Evolutionary conservation across 2,329 filamentous ascomycete genomes (phyloP), one percentile per base, ranked within the genome.

Genomic region (Aspergillus sp.): DNA sequence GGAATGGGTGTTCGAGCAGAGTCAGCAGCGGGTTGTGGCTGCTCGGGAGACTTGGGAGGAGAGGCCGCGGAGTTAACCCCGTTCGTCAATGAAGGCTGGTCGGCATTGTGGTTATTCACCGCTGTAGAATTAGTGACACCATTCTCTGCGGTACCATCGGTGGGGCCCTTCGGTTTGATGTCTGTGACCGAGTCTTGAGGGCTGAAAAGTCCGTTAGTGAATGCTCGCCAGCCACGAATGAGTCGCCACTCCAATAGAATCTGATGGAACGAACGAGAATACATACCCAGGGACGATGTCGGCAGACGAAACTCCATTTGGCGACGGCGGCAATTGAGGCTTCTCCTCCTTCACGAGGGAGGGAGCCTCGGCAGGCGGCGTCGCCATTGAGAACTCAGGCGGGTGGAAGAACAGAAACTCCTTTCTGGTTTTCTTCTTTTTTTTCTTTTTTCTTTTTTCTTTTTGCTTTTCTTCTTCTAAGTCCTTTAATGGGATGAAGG

Each of bases 301-400:
- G 35, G 54, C 50, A 29, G 61, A 56, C n/a, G 65, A 53, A 29
- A 48, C 53, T 43, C 60, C 64, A 50, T 60, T 65, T 27, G 64
- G 59, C 47, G 64, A 61, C 40, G 64, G 64, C 46, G 63, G 62
- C 45, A 67, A 55, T 56, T 67, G 65, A 56, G 65, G 63, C 59
- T 68, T 70, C 51, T 68, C 65, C 59, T 68, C 65, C 60, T 66
- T 69, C 34, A 65, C 45, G 34, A 60, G 48, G 48, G 63, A 54
- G 56, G 63, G 49, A 48, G 58, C 65, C 62, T 70, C 68, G 44
- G 67, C 66, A 56, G 68, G 68, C 59, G 68, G 67, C 44, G 68
- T 70, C 57, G 67, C 68, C 68, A 70, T 70, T 58, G 52, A 53
- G 52, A 48, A 44, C 52, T 19, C 19, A 19, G 19, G 19, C 19